phyloP scores from a whole-genome alignment of 2,329 filamentous ascomycete genomes.

The Coniochaeta pulveracea region DNA sequence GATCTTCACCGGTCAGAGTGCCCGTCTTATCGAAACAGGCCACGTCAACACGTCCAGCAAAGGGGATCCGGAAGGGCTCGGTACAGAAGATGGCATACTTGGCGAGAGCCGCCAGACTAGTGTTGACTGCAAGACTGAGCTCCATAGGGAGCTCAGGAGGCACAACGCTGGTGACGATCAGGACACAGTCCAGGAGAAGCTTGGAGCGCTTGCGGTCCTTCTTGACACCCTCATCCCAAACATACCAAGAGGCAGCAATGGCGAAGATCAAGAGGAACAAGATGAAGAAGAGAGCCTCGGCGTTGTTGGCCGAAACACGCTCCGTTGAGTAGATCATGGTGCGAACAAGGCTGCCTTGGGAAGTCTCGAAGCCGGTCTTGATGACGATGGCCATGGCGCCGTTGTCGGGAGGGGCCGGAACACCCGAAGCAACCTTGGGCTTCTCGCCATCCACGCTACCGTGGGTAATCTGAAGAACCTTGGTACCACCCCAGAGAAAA shows the following conservation, averaged over 20 bases:
- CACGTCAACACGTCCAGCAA: conserved; percentile 86
- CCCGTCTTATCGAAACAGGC: conserved; percentile 99
- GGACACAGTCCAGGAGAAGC: conserved; percentile 90
- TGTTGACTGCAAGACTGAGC: conserved; percentile 93
- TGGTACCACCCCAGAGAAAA: conserved; percentile 94
- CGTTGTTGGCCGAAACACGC: conserved; percentile 96
- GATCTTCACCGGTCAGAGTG: conserved; percentile 88
- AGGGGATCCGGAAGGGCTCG: conserved; percentile 96
- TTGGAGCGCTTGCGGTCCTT: conserved; percentile 96
- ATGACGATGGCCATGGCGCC: conserved; percentile 89
- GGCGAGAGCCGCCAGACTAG: conserved; percentile 84
- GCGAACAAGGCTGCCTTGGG: conserved; percentile 90
- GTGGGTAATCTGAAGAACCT: conserved; percentile 91
- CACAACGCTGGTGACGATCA: conserved; percentile 96
- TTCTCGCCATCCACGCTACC: conserved; percentile 66
- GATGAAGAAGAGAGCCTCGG: conserved; percentile 93
- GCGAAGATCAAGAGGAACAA: conserved; percentile 94
- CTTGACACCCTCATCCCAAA: conserved; percentile 92
- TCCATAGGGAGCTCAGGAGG: conserved; percentile 99
- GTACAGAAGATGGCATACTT: conserved; percentile 98
- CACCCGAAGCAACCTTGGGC: conserved; percentile 60
- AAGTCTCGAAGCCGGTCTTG: conserved; percentile 98
- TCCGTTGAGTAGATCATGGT: conserved; percentile 99
- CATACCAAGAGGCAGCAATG: conserved; percentile 95
- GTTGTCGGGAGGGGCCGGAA: conserved; percentile 79